Conservation (phyloP, 345 rosid genomes). For the Hibiscus trionum region DNA sequence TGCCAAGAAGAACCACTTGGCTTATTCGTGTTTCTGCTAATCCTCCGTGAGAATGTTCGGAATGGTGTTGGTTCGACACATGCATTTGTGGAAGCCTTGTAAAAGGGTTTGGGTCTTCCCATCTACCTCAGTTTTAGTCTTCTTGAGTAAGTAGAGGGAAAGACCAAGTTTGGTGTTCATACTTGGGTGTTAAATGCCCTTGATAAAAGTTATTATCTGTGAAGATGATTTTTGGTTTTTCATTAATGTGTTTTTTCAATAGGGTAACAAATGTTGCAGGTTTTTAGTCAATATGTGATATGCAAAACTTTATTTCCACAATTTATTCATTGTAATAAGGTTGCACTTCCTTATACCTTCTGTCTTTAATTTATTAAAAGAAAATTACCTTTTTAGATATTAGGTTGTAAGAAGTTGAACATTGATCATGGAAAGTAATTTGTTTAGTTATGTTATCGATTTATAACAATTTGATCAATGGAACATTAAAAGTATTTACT, state of each 20-base stretch:
- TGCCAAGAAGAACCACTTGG: constrained; percentile 84
- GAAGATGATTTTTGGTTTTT: background rate
- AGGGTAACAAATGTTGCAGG: background rate
- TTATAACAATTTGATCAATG: no score
- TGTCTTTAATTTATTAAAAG: background rate
- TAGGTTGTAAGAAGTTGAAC: no score
- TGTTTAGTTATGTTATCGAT: no score
- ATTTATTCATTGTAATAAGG: background rate
- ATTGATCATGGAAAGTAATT: no score
- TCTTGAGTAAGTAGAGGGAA: background rate
- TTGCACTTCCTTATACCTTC: no score
- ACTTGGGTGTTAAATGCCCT: constrained; percentile 4
- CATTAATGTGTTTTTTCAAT: background rate
- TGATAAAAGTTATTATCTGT: background rate
- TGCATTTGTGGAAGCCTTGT: background rate
- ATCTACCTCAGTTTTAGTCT: background rate
- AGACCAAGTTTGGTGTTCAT: background rate
- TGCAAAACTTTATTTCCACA: background rate
- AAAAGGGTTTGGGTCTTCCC: background rate
- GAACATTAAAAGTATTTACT: no score
- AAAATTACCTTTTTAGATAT: no score
- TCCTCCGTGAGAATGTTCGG: constrained; percentile 1
- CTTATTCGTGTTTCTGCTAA: constrained; percentile 87
- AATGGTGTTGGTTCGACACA: background rate
- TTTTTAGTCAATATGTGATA: background rate